These are phyloP conservation scores for Astrothelium macrocarpum DNA, from an alignment of 495 filamentous ascomycete genomes.

Conservation along the genomic window DNA sequence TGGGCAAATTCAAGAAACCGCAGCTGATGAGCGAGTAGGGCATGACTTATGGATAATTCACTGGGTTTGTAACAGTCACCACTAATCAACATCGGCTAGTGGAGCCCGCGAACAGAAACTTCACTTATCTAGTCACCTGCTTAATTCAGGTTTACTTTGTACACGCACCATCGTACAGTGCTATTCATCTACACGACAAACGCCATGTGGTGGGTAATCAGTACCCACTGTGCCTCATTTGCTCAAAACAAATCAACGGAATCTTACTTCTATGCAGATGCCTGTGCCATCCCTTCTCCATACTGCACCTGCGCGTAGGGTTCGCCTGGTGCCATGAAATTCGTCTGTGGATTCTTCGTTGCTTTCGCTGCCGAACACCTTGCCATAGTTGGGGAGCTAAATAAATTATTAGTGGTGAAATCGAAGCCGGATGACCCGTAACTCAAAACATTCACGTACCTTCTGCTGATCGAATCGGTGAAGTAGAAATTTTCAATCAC, in stretches of 20 bases:
- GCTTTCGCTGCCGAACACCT: constrained; percentile 81
- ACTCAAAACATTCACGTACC: constrained; percentile 42
- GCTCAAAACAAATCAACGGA: not conserved
- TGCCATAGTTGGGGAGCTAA: constrained; percentile 91
- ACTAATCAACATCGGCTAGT: no score
- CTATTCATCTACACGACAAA: not conserved
- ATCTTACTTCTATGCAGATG: not conserved
- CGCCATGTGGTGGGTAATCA: not conserved
- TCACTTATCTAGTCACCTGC: no score
- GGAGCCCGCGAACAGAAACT: no score
- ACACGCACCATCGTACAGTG: not conserved
- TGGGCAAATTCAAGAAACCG: no score
- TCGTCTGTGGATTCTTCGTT: constrained; percentile 57
- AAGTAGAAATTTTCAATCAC: constrained; percentile 94
- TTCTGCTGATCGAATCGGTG: constrained; percentile 90
- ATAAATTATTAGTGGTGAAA: constrained; percentile 26
- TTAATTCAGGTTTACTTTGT: not conserved
- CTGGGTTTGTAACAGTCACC: no score
- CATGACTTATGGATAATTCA: no score
- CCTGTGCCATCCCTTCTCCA: constrained; percentile 8
- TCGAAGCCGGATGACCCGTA: not conserved
- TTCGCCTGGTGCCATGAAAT: constrained; percentile 72
- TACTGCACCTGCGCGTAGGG: constrained; percentile 18
- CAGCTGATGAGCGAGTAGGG: no score
- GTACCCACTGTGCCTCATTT: not conserved